These are phyloP conservation scores for Ceriops decandra DNA, from an alignment of 345 rosid genomes.

Conservation along the genomic window DNA sequence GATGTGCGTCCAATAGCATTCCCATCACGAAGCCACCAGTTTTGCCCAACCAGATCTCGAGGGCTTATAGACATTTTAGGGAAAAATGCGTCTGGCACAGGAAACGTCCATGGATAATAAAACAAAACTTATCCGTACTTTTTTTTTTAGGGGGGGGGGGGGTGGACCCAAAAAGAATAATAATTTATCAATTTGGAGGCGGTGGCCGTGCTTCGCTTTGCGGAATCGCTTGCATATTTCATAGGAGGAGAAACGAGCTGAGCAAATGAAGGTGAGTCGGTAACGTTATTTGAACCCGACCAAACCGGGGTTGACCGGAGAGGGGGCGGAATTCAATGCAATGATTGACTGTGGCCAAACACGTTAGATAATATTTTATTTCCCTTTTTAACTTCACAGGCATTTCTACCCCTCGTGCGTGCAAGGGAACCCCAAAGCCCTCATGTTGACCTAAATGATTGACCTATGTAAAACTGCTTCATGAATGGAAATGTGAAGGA, in stretches of 20 bases:
- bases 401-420: too few species aligned
- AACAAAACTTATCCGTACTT: not conserved
- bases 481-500: not conserved
- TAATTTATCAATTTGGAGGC: too few species aligned
- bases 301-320: constrained; percentile 28
- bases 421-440: constrained; percentile 1
- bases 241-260: constrained; percentile 3
- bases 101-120: not conserved
- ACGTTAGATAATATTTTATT: not conserved
- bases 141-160: too few species aligned
- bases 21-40: not conserved
- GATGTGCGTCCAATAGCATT: not conserved
- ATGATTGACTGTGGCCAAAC: constrained; percentile 36
- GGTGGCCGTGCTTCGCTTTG: too few species aligned
- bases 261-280: constrained; percentile 10
- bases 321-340: constrained; percentile 29
- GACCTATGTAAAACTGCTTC: constrained; percentile 6
- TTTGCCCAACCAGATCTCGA: constrained; percentile 1
- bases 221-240: constrained; percentile 4
- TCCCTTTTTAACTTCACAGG: not conserved
- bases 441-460: constrained; percentile 33
- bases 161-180: too few species aligned
- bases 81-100: not conserved
- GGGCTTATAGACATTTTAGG: not conserved
- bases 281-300: constrained; percentile 42